A percentile compares a stretch with the other conserved stretches of the same genome.
Conservation (phyloP, 768 basidiomycete genomes). For the Xerocomus potaroensis region DNA sequence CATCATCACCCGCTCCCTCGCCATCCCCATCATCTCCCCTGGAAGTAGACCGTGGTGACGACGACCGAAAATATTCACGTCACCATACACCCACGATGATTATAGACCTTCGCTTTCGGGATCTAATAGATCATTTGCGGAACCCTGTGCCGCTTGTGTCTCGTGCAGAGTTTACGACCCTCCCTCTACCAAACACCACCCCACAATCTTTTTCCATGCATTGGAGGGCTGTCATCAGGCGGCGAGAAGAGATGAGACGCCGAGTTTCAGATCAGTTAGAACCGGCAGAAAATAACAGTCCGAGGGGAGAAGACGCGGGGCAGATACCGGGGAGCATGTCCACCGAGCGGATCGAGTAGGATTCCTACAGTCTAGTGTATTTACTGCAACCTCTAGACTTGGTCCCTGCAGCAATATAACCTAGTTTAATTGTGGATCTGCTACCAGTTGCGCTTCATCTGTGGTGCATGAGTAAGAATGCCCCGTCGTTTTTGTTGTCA, state of each 20-base stretch:
- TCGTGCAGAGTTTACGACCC: conserved; percentile 29
- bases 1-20: conserved; percentile 22
- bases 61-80: conserved; percentile 15
- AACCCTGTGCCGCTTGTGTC: conserved; percentile 42
- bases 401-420: conserved; percentile 6
- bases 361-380: conserved; percentile 12
- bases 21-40: conserved; percentile 22
- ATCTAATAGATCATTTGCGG: conserved; percentile 54
- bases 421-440: background rate
- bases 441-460: conserved; percentile 61
- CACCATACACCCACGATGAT: conserved; percentile 42
- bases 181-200: conserved; percentile 61
- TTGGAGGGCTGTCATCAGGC: conserved; percentile 49
- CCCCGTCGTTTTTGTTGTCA: background rate
- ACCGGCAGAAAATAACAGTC: conserved; percentile 17
- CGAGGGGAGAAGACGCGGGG: conserved; percentile 38
- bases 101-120: conserved; percentile 56
- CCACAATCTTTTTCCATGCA: conserved; percentile 46
- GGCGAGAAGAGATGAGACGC: conserved; percentile 41
- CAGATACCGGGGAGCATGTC: conserved; percentile 32
- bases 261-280: conserved; percentile 25
- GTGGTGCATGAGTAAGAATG: background rate
- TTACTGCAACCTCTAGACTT: conserved; percentile 16
- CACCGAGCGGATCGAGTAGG: conserved; percentile 18
- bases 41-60: conserved; percentile 18